A percentile compares a stretch with the other conserved stretches of the same genome.
phyloP scores from a whole-genome alignment of 371 early-diverging fungal species.

The Lichtheimia ornata region DNA sequence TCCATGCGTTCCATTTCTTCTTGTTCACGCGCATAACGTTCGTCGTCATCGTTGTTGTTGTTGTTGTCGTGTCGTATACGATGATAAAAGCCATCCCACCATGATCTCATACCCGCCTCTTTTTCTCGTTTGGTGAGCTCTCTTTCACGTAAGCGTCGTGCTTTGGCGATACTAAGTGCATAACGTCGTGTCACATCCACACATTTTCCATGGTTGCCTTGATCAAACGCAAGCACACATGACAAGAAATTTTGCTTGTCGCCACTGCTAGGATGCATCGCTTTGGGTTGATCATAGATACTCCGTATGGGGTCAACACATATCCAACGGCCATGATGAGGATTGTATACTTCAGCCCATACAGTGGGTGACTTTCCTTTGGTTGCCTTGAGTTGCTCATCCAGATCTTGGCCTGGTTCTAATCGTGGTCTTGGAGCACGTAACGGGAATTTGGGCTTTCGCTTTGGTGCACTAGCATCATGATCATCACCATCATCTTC shows the following conservation, averaged over 20 bases:
- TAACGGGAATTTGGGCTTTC: constrained; percentile 23
- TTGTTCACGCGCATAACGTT: constrained; percentile 51
- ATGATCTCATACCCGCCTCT: constrained; percentile 31
- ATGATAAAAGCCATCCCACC: constrained; percentile 31
- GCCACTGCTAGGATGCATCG: constrained; percentile 53
- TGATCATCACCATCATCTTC: constrained; percentile 7
- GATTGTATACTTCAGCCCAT: constrained; percentile 66
- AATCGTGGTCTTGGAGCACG: constrained; percentile 16
- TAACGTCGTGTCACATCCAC: constrained; percentile 77
- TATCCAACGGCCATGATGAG: constrained; percentile 55
- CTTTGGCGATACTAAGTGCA: constrained; percentile 55
- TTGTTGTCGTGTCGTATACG: constrained; percentile 18
- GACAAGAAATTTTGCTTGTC: constrained; percentile 49
- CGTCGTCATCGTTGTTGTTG: constrained; percentile 24
- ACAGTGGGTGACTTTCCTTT: constrained; percentile 44
- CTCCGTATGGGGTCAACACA: constrained; percentile 65
- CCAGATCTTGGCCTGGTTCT: constrained; percentile 20
- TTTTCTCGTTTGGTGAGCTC: constrained; percentile 41
- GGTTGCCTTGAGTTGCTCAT: constrained; percentile 24
- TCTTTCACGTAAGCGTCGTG: constrained; percentile 55
- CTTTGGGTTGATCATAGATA: constrained; percentile 47
- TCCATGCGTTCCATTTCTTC: constrained; percentile 46
- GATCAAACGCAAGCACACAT: constrained; percentile 63
- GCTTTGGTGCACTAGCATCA: neutral
- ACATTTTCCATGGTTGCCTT: constrained; percentile 30